Evolutionary conservation across 2,329 filamentous ascomycete genomes (phyloP), one percentile per base, ranked within the genome.

Genomic region (Xylaria sp.): DNA sequence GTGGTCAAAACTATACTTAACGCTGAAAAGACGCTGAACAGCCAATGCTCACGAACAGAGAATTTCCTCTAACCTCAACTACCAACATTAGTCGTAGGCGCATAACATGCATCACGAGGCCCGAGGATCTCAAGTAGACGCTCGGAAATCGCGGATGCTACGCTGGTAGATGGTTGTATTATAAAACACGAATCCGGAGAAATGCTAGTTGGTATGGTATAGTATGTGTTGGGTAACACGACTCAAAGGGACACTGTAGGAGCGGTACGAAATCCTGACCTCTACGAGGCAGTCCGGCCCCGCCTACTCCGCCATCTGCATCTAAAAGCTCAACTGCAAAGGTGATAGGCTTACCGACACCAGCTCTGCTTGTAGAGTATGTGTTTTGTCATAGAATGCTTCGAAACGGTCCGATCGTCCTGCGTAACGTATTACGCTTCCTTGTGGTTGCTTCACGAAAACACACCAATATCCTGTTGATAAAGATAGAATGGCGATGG

Each of bases 291-390:
- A 53, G 51, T 23, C 14, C 54, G 38, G 49, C 54, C 33, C 62
- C 45, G 50, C 49, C 28, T 33, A 51, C 43, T 59, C 59, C 54
- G 42, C 45, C 50, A 46, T 37, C 45, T 43, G 47, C 53, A 60
- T 38, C 46, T 8, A 31, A 42, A 52, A 38, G n/a, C 45, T 53
- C 46, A 65, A 52, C 63, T 65, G 63, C 55, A 62, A 56, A 42
- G 37, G 35, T 57, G 55, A 60, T 60, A 62, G 63, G 59, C 54
- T 58, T 23, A 38, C 40, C 15, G 52, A 42, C 17, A 55, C 25
- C 6, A 6, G n/a, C 23, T 23, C 42, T 57, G 52, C 52, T 14
- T 55, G 49, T 45, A 23, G 46, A 43, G 37, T 55, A 28, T 28
- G 15, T 25, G 49, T 8, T 37, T 19, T 35, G 19, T 35, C 38